Evolutionary conservation across 2,329 filamentous ascomycete genomes (phyloP).

Genomic region (Xylaria sp.): DNA sequence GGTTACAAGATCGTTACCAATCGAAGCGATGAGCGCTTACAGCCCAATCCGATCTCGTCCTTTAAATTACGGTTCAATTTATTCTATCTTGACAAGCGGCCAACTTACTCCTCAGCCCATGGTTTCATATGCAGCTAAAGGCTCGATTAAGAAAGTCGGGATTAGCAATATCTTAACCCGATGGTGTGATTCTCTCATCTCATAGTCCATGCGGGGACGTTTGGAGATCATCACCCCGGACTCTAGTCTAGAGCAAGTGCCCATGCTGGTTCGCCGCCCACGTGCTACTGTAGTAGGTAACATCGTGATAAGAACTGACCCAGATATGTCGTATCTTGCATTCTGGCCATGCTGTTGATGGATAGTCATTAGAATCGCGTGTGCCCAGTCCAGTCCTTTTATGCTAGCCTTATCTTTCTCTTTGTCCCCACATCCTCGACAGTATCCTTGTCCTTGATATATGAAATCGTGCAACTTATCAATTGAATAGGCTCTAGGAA

Average conservation of each 20-base stretch:
- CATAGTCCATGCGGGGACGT: slow-evolving; percentile 9
- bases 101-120: not conserved
- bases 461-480: not conserved
- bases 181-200: slow-evolving; percentile 16
- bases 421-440: not conserved
- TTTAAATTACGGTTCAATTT: not conserved
- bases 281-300: not conserved
- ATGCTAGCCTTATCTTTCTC: not conserved
- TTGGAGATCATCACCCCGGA: slow-evolving; percentile 15
- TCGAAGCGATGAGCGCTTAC: not conserved
- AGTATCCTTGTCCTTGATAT: not conserved
- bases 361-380: not conserved
- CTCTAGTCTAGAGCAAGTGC: not conserved
- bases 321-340: not conserved
- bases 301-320: slow-evolving; percentile 1
- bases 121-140: not conserved
- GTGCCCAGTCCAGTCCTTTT: not conserved
- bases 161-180: slow-evolving; percentile 15
- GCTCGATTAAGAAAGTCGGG: slow-evolving; percentile 16
- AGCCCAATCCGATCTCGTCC: not conserved
- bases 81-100: not conserved
- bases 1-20: not conserved
- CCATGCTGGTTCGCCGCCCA: not conserved
- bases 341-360: not conserved
- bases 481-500: not conserved